Conservation (phyloP, 257 asterid genomes). For the Lycium barbarum region DNA sequence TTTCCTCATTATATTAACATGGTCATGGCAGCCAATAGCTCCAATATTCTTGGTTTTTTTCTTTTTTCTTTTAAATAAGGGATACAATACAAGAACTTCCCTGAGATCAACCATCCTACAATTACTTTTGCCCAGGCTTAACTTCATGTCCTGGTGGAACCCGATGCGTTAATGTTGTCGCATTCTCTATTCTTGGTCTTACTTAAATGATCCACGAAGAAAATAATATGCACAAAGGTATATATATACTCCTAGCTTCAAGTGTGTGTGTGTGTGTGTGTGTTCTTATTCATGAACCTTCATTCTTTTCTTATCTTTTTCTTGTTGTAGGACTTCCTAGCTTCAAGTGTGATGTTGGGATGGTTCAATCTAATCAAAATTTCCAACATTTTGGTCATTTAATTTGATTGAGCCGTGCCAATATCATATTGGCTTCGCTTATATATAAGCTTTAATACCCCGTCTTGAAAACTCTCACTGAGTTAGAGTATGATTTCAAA, state of each 20-base stretch:
- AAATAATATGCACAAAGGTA: background rate
- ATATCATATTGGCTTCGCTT: slow-evolving; percentile 42
- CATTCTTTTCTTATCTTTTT: background rate
- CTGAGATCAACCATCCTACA: background rate
- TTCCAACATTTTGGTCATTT: slow-evolving; percentile 30
- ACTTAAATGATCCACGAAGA: background rate
- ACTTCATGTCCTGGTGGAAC: background rate
- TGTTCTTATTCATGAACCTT: background rate
- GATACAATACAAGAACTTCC: background rate
- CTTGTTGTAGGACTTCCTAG: background rate
- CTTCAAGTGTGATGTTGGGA: background rate
- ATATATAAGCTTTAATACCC: too few relatives aligned
- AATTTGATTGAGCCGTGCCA: slow-evolving; percentile 83
- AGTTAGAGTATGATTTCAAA: background rate
- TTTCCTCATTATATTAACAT: background rate
- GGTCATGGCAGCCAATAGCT: background rate
- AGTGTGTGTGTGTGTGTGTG: background rate
- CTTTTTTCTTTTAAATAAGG: background rate
- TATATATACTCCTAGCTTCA: background rate
- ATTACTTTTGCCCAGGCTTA: background rate
- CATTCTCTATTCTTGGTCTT: background rate
- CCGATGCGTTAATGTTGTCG: background rate
- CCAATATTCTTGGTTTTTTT: background rate
- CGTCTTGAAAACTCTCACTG: background rate
- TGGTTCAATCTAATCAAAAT: slow-evolving; percentile 16